phyloP scores from a whole-genome alignment of 2,329 filamentous ascomycete genomes.

The Pyrenophora teres region DNA sequence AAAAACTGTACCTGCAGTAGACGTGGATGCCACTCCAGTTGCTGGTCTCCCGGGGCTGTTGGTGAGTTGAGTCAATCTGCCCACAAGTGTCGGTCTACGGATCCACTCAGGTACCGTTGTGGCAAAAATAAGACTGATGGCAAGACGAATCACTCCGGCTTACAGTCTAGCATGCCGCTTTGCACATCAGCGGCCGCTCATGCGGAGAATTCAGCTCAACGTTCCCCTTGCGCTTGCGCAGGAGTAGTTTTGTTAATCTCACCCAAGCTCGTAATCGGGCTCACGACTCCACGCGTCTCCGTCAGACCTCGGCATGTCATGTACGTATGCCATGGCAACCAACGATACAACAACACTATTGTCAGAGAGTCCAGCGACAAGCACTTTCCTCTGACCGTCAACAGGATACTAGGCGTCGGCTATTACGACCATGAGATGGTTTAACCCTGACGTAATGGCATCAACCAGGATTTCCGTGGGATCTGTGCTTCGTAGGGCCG shows the following conservation, averaged over 20 bases:
- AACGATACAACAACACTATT: background rate
- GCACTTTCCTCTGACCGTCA: background rate
- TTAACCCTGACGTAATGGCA: too few species aligned
- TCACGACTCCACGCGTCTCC: too few species aligned
- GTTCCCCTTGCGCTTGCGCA: background rate
- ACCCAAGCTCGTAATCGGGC: background rate
- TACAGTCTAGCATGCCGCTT: background rate
- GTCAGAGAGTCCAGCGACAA: background rate
- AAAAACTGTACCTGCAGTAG: slow-evolving; percentile 35
- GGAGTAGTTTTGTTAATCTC: background rate
- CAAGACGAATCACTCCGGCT: background rate
- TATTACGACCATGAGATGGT: background rate
- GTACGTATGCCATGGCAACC: background rate
- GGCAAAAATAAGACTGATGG: background rate
- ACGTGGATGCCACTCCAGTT: slow-evolving; percentile 18
- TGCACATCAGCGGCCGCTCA: background rate
- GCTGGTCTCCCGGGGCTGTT: slow-evolving; percentile 15
- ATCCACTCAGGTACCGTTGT: too few species aligned
- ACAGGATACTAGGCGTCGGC: background rate
- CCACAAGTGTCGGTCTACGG: background rate
- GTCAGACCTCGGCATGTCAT: too few species aligned
- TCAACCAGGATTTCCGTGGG: too few species aligned
- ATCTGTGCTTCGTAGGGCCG: background rate
- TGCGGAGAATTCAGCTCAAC: background rate
- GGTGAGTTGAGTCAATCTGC: slow-evolving; percentile 4